Evolutionary conservation across 1,284 basidiomycete genomes (phyloP).

Genomic region (Rhodotorula sp.): DNA sequence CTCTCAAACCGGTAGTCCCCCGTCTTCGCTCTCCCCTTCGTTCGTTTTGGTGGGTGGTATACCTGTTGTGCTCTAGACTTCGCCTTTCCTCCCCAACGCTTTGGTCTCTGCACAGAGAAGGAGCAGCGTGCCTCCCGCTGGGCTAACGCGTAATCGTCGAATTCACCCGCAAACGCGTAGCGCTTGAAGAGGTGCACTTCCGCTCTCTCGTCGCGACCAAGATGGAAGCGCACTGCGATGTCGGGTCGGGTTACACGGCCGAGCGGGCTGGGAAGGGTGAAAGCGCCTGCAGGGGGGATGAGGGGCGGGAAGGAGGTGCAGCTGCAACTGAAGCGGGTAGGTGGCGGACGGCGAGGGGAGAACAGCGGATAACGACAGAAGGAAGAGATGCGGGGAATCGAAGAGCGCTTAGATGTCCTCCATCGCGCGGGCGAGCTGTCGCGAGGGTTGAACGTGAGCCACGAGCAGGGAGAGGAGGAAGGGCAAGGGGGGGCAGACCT

Average conservation of each 20-base stretch:
- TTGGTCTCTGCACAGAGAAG: neutral
- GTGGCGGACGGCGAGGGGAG: neutral
- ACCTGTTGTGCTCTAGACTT: neutral
- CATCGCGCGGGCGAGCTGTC: conserved; percentile 37
- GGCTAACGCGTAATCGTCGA: too few species aligned
- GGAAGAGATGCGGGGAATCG: neutral
- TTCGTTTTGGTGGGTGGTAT: neutral
- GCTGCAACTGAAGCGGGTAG: neutral
- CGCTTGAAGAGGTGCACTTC: too few species aligned
- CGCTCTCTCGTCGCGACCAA: neutral
- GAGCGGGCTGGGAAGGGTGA: neutral
- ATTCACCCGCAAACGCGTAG: too few species aligned
- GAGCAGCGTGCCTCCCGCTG: too few species aligned
- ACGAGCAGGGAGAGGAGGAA: too few species aligned
- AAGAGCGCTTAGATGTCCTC: conserved; percentile 37
- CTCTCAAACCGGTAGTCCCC: neutral
- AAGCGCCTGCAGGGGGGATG: neutral
- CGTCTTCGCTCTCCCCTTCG: neutral
- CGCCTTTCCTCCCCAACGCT: neutral
- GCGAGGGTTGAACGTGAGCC: neutral
- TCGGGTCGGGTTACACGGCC: neutral
- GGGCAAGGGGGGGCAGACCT: conserved; percentile 71
- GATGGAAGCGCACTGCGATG: neutral
- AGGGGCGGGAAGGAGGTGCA: neutral
- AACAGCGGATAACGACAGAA: neutral